phyloP scores from a whole-genome alignment of 805 yeast genomes.

The Metschnikowia noctiluminum region DNA sequence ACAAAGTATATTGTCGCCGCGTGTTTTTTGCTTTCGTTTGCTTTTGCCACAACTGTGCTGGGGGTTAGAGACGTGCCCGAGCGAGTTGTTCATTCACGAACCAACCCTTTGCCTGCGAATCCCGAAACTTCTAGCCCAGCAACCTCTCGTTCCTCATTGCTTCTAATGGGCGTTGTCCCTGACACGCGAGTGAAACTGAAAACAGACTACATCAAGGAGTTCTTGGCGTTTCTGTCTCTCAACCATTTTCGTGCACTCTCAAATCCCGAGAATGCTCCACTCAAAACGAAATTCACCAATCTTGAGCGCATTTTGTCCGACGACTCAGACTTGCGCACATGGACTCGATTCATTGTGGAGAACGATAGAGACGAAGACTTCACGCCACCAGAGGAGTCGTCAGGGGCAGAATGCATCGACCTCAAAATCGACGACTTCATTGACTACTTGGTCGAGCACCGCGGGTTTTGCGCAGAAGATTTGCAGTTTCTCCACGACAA shows the following conservation, averaged over 20 bases:
- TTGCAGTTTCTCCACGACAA: constrained; percentile 25
- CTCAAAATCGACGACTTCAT: constrained; percentile 30
- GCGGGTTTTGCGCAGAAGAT: constrained; percentile 27
- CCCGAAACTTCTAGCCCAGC: neutral
- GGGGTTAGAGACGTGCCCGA: neutral
- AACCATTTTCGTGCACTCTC: constrained; percentile 4
- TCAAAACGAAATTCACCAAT: constrained; percentile 24
- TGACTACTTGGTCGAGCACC: constrained; percentile 24
- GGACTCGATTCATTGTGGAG: constrained; percentile 1
- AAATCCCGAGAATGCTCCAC: constrained; percentile 14
- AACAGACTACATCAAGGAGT: constrained; percentile 27
- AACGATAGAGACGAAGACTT: constrained; percentile 14
- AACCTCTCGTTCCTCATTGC: constrained; percentile 3
- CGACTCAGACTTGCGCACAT: constrained; percentile 18
- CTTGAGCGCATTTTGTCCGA: constrained; percentile 25
- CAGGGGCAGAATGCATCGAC: constrained; percentile 11
- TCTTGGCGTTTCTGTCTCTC: constrained; percentile 18
- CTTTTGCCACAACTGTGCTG: neutral
- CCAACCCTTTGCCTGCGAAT: neutral
- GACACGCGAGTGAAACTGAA: constrained; percentile 13
- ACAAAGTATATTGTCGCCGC: no score
- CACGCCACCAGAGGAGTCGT: constrained; percentile 4
- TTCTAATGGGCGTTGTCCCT: constrained; percentile 8
- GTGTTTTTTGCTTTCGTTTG: constrained; percentile 4
- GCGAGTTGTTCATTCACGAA: no score